Conservation (phyloP, 768 basidiomycete genomes). For the Rhodosporidiobolus sp. region DNA sequence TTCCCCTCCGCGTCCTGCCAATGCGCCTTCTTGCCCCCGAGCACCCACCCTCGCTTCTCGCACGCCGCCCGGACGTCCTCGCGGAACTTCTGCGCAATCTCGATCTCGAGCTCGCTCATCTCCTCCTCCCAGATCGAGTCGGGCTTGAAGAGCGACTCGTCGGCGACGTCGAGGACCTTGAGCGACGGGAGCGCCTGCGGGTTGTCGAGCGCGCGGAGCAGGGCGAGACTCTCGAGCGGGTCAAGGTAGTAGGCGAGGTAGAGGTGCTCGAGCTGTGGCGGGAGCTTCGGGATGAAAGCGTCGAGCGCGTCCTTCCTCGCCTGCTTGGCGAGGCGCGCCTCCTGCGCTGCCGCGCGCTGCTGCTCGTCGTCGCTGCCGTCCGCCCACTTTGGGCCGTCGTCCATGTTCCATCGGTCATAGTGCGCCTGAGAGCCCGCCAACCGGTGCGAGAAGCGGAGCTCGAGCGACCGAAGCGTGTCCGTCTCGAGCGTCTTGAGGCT, state of each 20-base stretch:
- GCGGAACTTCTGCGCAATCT: neutral
- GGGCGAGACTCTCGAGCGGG: constrained; percentile 71
- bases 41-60: neutral
- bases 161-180: constrained; percentile 12
- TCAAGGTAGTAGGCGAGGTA: constrained; percentile 77
- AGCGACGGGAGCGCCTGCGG: constrained; percentile 29
- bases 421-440: too few species aligned
- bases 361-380: neutral
- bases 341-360: neutral
- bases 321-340: neutral
- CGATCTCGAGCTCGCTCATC: too few species aligned
- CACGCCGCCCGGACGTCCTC: neutral
- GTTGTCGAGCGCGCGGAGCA: constrained; percentile 66
- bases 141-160: too few species aligned
- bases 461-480: neutral
- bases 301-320: neutral
- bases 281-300: neutral
- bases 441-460: neutral
- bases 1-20: too few species aligned
- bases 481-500: neutral
- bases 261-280: neutral
- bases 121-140: too few species aligned
- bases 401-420: neutral
- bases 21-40: too few species aligned
- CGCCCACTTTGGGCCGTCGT: neutral